Conservation (phyloP, 2,329 filamentous ascomycete genomes). For the Dactylellina haptotyla region DNA sequence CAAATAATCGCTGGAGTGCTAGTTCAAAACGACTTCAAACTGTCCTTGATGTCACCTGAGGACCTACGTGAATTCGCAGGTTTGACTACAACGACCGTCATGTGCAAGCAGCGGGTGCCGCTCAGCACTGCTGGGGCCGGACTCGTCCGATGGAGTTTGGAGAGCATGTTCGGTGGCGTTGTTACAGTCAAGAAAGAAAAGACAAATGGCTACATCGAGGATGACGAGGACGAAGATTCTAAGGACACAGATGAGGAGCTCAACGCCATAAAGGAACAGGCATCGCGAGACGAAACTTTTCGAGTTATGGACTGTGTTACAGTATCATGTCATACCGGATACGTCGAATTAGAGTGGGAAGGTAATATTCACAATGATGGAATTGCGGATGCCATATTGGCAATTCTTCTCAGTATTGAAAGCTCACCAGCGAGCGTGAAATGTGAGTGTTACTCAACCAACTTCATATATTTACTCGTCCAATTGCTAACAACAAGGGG, state of each 20-base stretch:
- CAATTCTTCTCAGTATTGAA: slow-evolving; percentile 89
- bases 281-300: slow-evolving; percentile 64
- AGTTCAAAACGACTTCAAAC: slow-evolving; percentile 97
- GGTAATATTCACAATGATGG: slow-evolving; percentile 97
- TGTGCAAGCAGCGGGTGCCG: slow-evolving; percentile 88
- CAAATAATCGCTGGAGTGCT: slow-evolving; percentile 86
- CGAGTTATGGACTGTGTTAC: slow-evolving; percentile 89
- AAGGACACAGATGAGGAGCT: slow-evolving; percentile 59
- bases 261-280: slow-evolving; percentile 59
- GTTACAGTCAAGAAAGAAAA: slow-evolving; percentile 63
- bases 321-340: slow-evolving; percentile 80
- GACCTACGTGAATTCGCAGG: slow-evolving; percentile 96
- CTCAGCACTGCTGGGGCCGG: slow-evolving; percentile 89
- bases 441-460: slow-evolving; percentile 67
- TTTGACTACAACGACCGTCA: slow-evolving; percentile 92
- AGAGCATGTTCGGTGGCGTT: slow-evolving; percentile 90
- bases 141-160: slow-evolving; percentile 90
- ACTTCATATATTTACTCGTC: background rate
- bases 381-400: slow-evolving; percentile 96
- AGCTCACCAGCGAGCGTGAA: slow-evolving; percentile 94
- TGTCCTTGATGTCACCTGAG: slow-evolving; percentile 95
- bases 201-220: slow-evolving; percentile 60
- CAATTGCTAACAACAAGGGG: slow-evolving; percentile 61
- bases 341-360: slow-evolving; percentile 94
- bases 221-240: slow-evolving; percentile 61